These are phyloP conservation scores for Cryphonectria radicalis DNA, from an alignment of 2,329 filamentous ascomycete genomes.

Conservation along the genomic window DNA sequence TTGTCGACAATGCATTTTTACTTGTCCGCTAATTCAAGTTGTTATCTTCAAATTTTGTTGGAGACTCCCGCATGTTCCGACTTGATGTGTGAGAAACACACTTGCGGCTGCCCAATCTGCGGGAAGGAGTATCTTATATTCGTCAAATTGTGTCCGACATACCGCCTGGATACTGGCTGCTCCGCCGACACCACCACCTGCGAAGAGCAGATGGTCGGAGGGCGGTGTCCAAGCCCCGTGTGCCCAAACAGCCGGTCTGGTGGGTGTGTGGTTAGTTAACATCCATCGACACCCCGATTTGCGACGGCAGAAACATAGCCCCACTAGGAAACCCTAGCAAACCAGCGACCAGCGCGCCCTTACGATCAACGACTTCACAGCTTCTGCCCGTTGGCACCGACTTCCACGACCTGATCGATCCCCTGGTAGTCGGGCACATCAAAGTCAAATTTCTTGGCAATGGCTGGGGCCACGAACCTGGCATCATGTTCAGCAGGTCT, in stretches of 20 bases:
- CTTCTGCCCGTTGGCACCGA: slow-evolving; percentile 56
- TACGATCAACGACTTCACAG: slow-evolving; percentile 46
- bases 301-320: neutral
- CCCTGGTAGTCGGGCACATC: slow-evolving; percentile 83
- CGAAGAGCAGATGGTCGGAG: slow-evolving; percentile 54
- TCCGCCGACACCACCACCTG: slow-evolving; percentile 47
- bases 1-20: slow-evolving; percentile 21
- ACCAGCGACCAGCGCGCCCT: slow-evolving; percentile 16
- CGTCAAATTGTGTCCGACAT: slow-evolving; percentile 59
- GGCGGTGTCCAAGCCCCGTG: slow-evolving; percentile 61
- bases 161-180: slow-evolving; percentile 54
- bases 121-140: slow-evolving; percentile 63
- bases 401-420: slow-evolving; percentile 86
- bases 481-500: slow-evolving; percentile 17
- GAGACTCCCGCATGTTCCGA: slow-evolving; percentile 11
- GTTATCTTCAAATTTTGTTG: slow-evolving; percentile 29
- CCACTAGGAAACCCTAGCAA: too few relatives aligned
- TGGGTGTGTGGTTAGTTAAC: slow-evolving; percentile 59
- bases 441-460: slow-evolving; percentile 85
- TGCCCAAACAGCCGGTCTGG: slow-evolving; percentile 63
- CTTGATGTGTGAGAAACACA: slow-evolving; percentile 66
- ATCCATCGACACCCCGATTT: neutral
- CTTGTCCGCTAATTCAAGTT: slow-evolving; percentile 12
- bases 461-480: slow-evolving; percentile 77
- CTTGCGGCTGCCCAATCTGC: slow-evolving; percentile 61